Conservation (phyloP, 1,284 basidiomycete species). For the Cutaneotrichosporon mucoides region DNA sequence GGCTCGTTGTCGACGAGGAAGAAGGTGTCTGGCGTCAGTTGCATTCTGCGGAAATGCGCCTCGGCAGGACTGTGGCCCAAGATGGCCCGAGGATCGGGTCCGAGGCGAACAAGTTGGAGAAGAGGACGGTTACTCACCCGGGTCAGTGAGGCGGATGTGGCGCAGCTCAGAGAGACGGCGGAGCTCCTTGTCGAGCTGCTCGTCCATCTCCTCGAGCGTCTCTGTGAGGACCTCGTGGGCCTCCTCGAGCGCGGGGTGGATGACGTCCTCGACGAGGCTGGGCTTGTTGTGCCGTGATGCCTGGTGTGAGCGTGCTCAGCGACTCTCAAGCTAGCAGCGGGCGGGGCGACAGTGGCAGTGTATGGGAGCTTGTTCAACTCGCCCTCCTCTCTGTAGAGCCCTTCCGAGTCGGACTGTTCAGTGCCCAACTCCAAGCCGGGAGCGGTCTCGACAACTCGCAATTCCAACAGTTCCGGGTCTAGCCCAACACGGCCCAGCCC, state of each 20-base stretch:
- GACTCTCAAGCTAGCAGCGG: constrained; percentile 52
- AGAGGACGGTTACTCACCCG: constrained; percentile 64
- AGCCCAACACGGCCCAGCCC: too few relatives aligned
- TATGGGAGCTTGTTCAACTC: too few relatives aligned
- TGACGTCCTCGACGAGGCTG: constrained; percentile 67
- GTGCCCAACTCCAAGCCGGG: too few relatives aligned
- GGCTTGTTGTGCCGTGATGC: constrained; percentile 56
- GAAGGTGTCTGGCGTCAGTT: constrained; percentile 61
- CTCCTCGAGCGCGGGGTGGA: constrained; percentile 76
- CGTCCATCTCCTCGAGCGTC: constrained; percentile 78
- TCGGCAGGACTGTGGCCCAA: too few relatives aligned
- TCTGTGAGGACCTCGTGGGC: constrained; percentile 69
- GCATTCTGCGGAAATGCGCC: not conserved
- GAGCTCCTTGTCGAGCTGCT: constrained; percentile 81
- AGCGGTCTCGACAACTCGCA: too few relatives aligned
- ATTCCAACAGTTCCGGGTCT: too few relatives aligned
- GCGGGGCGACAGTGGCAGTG: too few relatives aligned
- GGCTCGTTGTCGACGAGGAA: constrained; percentile 72
- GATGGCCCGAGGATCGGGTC: too few relatives aligned
- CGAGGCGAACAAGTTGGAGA: too few relatives aligned
- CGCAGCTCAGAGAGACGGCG: constrained; percentile 73
- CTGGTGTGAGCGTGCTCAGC: constrained; percentile 49
- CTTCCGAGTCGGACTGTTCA: constrained; percentile 51
- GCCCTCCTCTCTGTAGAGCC: constrained; percentile 68
- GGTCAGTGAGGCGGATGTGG: constrained; percentile 69